Conservation (phyloP, 2,329 filamentous ascomycete genomes). For the Fusarium protoensiforme region DNA sequence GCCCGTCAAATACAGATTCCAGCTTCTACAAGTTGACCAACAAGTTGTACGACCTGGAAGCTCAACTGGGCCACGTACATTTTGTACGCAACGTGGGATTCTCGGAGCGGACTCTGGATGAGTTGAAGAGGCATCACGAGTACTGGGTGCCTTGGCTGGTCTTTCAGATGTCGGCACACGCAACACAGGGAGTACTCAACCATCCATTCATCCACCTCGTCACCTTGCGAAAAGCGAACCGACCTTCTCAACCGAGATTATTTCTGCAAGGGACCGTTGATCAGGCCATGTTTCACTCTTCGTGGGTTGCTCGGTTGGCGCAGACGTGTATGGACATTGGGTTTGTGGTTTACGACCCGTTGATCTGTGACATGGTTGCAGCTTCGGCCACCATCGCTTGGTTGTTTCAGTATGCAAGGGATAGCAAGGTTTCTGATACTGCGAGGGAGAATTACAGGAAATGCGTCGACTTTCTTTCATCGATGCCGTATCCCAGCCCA, state of each 20-base stretch:
- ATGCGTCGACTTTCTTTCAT: slow-evolving; percentile 26
- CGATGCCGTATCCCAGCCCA: slow-evolving; percentile 27
- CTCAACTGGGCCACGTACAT: slow-evolving; percentile 19
- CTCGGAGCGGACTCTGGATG: slow-evolving; percentile 25
- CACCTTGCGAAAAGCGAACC: slow-evolving; percentile 8
- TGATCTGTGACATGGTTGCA: slow-evolving; percentile 36
- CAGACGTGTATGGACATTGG: slow-evolving; percentile 36
- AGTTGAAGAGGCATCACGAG: slow-evolving; percentile 27
- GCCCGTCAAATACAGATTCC: slow-evolving; percentile 29
- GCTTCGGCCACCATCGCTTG: slow-evolving; percentile 37
- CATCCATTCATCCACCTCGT: slow-evolving; percentile 39
- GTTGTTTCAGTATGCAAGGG: slow-evolving; percentile 39
- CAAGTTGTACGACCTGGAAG: slow-evolving; percentile 33
- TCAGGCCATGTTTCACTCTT: slow-evolving; percentile 38
- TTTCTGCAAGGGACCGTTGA: slow-evolving; percentile 38
- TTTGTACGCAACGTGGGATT: slow-evolving; percentile 39
- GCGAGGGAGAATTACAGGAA: slow-evolving; percentile 33
- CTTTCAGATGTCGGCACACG: slow-evolving; percentile 33
- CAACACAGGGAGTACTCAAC: slow-evolving; percentile 29
- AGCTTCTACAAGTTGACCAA: slow-evolving; percentile 34
- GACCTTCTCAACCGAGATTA: slow-evolving; percentile 21
- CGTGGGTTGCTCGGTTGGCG: slow-evolving; percentile 32
- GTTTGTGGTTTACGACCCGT: slow-evolving; percentile 29
- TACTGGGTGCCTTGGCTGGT: slow-evolving; percentile 37
- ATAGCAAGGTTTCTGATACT: slow-evolving; percentile 17